A percentile compares a stretch with the other conserved stretches of the same genome.
phyloP scores from a whole-genome alignment of 2,329 filamentous ascomycete genomes.

The Ceratocystis ficicola region DNA sequence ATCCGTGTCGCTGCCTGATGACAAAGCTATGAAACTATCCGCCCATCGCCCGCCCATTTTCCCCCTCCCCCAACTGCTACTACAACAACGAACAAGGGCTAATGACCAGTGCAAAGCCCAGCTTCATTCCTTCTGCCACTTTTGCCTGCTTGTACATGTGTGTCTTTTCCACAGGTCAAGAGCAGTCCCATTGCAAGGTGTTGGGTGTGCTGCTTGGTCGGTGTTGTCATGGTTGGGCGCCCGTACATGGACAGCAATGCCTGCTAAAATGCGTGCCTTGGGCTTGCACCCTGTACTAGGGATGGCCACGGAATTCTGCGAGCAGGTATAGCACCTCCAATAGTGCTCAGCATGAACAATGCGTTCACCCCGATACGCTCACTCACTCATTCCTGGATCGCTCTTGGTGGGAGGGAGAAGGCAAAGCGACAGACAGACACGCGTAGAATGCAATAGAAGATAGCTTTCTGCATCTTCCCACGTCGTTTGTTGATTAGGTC shows the following conservation, averaged over 20 bases:
- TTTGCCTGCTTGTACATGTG: background rate
- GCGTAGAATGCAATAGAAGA: background rate
- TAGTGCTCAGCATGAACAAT: background rate
- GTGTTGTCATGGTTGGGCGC: slow-evolving; percentile 7
- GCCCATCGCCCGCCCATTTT: too few relatives aligned
- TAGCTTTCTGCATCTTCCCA: background rate
- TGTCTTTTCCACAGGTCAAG: background rate
- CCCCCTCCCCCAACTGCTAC: background rate
- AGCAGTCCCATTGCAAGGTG: background rate
- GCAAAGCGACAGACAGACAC: background rate
- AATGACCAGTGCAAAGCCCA: background rate
- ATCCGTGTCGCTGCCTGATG: background rate
- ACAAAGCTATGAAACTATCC: background rate
- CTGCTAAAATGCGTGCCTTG: background rate
- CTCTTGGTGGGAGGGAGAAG: background rate
- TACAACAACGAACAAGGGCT: background rate
- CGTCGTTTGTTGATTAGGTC: background rate
- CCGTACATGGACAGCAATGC: background rate
- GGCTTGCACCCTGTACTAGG: background rate
- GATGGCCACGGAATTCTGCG: background rate
- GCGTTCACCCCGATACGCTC: background rate
- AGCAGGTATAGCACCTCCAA: background rate
- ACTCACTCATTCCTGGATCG: background rate
- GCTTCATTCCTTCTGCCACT: background rate
- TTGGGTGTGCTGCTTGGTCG: background rate